phyloP scores from a whole-genome alignment of 2,329 filamentous ascomycete species.

The Esteya vermicola region DNA sequence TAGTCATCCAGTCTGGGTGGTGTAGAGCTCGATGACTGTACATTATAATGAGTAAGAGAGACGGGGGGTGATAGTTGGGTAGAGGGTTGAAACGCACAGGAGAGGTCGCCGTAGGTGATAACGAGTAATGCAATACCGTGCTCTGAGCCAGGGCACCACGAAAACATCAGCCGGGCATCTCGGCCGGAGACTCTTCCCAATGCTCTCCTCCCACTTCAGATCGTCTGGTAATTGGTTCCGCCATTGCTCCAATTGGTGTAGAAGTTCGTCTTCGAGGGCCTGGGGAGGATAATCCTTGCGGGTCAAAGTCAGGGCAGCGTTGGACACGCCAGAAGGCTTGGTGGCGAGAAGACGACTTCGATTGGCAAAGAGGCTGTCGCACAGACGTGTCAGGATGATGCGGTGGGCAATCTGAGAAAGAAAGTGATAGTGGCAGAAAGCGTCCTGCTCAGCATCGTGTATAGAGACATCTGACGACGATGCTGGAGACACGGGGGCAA shows the following conservation, averaged over 20 bases:
- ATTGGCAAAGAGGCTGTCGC: constrained; percentile 23
- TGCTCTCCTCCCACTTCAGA: constrained; percentile 10
- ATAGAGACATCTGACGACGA: neutral
- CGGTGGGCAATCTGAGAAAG: constrained; percentile 40
- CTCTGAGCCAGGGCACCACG: constrained; percentile 12
- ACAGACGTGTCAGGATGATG: constrained; percentile 37
- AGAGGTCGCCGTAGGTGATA: constrained; percentile 11
- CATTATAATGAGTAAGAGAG: neutral
- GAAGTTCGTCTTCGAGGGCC: constrained; percentile 33
- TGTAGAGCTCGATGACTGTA: constrained; percentile 10
- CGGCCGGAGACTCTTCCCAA: neutral
- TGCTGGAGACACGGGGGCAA: neutral
- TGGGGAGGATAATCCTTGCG: constrained; percentile 26
- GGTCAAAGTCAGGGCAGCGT: constrained; percentile 4
- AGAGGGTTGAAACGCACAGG: constrained; percentile 2
- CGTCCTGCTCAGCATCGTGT: constrained; percentile 18
- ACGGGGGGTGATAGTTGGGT: neutral
- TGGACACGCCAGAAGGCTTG: no score
- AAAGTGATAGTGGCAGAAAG: constrained; percentile 42
- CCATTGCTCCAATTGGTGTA: constrained; percentile 41
- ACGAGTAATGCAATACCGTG: constrained; percentile 10
- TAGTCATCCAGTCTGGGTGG: constrained; percentile 10
- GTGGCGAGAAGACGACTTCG: constrained; percentile 5
- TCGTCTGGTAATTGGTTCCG: constrained; percentile 29
- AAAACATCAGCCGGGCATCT: constrained; percentile 3